phyloP scores from a whole-genome alignment of 1,139 yeast species.

The Geotrichum fermentans region DNA sequence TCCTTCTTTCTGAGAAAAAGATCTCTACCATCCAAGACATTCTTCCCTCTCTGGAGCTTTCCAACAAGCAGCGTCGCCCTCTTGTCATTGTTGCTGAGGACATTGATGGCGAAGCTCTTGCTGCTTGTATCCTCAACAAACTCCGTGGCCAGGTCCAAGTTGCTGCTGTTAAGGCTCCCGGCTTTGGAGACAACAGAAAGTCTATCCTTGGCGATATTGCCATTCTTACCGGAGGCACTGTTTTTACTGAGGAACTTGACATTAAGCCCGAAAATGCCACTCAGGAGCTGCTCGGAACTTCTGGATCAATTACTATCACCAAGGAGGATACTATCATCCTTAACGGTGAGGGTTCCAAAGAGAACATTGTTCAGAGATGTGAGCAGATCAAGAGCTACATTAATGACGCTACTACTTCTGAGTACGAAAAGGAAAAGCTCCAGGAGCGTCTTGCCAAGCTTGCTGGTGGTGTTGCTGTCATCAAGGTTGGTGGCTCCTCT shows the following conservation, averaged over 20 bases:
- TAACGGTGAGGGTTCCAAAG: conserved; percentile 94
- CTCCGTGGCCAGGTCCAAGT: conserved; percentile 99
- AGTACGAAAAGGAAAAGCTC: conserved; percentile 94
- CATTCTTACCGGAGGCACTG: conserved; percentile 94
- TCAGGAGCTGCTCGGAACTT: conserved; percentile 83
- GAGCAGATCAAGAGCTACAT: conserved; percentile 91
- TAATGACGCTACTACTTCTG: conserved; percentile 68
- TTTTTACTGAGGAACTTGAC: conserved; percentile 96
- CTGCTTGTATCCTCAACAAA: conserved; percentile 97
- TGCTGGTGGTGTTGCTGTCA: conserved; percentile 98
- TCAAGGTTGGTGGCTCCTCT: conserved; percentile 96
- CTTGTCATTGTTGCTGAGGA: conserved; percentile 93
- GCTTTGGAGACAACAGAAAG: conserved; percentile 99
- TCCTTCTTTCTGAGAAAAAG: conserved; percentile 91
- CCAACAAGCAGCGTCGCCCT: conserved; percentile 94
- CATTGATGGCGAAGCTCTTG: conserved; percentile 96
- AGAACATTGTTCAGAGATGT: conserved; percentile 81
- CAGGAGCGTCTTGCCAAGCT: conserved; percentile 98
- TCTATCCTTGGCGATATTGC: conserved; percentile 97
- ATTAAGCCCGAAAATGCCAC: conserved; percentile 96
- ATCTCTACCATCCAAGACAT: conserved; percentile 88
- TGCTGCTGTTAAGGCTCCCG: conserved; percentile 98
- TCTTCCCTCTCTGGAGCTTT: conserved; percentile 88
- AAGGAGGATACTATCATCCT: conserved; percentile 95
- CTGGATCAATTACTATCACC: conserved; percentile 90